phyloP scores from a whole-genome alignment of 208 protist species.

The Trypanosoma lewisi region DNA sequence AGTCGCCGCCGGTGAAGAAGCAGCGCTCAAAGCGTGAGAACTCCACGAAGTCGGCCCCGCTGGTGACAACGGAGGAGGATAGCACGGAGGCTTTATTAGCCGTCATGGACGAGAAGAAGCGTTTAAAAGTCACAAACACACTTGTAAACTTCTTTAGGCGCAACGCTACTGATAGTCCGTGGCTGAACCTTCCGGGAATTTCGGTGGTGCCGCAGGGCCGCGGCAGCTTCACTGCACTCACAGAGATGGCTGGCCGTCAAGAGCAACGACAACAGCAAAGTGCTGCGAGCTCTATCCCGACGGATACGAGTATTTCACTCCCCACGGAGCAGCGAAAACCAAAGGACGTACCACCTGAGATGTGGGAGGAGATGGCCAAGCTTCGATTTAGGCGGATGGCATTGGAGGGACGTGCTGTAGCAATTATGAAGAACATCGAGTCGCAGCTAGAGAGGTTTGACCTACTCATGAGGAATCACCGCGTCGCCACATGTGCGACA shows the following conservation, averaged over 20 bases:
- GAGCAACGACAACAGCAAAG: not conserved
- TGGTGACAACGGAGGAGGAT: conserved; percentile 8
- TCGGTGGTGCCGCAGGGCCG: not conserved
- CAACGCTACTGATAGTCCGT: not conserved
- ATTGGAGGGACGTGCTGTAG: conserved; percentile 32
- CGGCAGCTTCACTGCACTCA: not conserved
- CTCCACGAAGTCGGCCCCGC: not conserved
- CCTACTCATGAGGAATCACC: conserved; percentile 41
- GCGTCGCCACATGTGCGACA: conserved; percentile 40
- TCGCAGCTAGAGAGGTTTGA: conserved; percentile 42
- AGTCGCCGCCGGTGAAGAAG: not conserved
- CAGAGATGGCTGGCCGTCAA: not conserved
- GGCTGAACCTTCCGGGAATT: not conserved
- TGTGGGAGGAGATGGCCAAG: conserved; percentile 47
- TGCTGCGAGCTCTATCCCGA: not conserved
- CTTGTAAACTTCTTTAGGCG: conserved; percentile 26
- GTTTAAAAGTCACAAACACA: conserved; percentile 15
- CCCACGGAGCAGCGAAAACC: conserved; percentile 13
- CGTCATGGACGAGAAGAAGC: conserved; percentile 36
- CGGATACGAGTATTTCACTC: not conserved
- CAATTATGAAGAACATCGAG: conserved; percentile 17
- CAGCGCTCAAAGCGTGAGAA: conserved; percentile 11
- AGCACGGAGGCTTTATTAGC: conserved; percentile 27
- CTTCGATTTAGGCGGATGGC: conserved; percentile 32
- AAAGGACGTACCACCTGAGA: conserved; percentile 35